Evolutionary conservation across 495 filamentous ascomycete genomes (phyloP).

Genomic region (Aspergillus ellipticus): DNA sequence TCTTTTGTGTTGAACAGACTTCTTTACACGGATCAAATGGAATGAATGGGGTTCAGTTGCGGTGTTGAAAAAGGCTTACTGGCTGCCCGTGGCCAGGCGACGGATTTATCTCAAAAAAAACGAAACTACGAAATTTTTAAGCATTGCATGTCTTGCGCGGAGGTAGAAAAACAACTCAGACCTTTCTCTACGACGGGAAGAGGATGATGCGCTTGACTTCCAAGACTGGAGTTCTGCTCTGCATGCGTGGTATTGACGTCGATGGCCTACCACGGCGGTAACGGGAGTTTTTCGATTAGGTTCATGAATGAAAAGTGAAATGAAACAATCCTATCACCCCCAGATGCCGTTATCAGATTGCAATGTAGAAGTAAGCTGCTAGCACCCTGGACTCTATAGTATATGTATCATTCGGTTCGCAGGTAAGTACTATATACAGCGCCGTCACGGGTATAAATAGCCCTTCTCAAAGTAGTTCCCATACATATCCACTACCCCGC

Average conservation of each 20-base stretch:
- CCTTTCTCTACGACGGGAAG: too few relatives aligned
- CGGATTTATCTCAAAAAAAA: constrained; percentile 8
- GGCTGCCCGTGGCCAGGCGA: neutral
- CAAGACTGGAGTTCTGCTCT: neutral
- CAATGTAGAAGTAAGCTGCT: too few relatives aligned
- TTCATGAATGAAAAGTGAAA: neutral
- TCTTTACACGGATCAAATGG: constrained; percentile 22
- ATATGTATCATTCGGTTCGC: too few relatives aligned
- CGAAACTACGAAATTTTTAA: constrained; percentile 9
- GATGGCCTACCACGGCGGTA: too few relatives aligned
- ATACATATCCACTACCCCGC: constrained; percentile 48
- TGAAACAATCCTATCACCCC: neutral
- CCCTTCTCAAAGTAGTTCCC: constrained; percentile 54
- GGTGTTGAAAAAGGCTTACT: constrained; percentile 15
- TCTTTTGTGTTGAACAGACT: constrained; percentile 16
- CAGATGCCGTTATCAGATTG: too few relatives aligned
- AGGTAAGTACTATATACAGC: neutral
- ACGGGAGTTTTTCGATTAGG: neutral
- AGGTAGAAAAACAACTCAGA: neutral
- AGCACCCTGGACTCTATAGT: too few relatives aligned
- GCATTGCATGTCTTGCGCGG: neutral
- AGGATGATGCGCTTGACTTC: neutral
- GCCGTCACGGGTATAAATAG: constrained; percentile 45
- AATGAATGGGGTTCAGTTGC: constrained; percentile 28
- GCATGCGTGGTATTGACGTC: too few relatives aligned